Evolutionary conservation across 768 basidiomycete species (phyloP), one percentile per base, ranked within the genome.

Genomic region (Zangia roseola): DNA sequence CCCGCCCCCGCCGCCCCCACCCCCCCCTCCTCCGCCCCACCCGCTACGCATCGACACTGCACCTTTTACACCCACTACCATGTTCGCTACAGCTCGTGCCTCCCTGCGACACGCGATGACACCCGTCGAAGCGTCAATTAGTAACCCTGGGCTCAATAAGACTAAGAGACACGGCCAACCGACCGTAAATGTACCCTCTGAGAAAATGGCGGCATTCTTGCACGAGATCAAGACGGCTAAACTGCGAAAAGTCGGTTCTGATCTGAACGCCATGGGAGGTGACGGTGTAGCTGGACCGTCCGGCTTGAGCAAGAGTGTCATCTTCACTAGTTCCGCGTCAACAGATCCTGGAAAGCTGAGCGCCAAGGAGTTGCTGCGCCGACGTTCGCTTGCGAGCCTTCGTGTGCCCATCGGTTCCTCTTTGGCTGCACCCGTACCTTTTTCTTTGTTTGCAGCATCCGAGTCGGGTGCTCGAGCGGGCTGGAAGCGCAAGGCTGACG

Each of bases 121-220:
- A 34, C 86, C 87, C 0, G 69, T 76, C 16, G 87, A 88, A 63
- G 81, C 80, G 0, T 83, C 87, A 1, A 88, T 88, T 45, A 87
- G 86, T 56, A 69, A 60, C 10, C 74, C 67, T 6, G 55, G 67
- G 13, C 47, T 47, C 6, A 53, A 60, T 1, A 74, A 72, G 31
- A 47, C 64, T 30, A 69, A 60, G 45, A 78, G 79, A 44, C 64
- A 76, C 13, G 84, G 84, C 7, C 77, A 79, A 49, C 83, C 88
- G 0, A 81, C 85, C 0, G 73, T 90, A 10, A 85, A 84, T n/a
- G 74, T 91, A 10, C 77, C 86, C 0, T 76, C 84, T 2, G 89
- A 91, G 52, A 87, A 91, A 63, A 89, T 91, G 86, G 85, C 84
- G 0, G 87, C 84, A 1, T 91, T 91, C 59, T 66, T 91, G 53